phyloP scores from a whole-genome alignment of 2,329 filamentous ascomycete species.

The Neoscytalidium dimidiatum region DNA sequence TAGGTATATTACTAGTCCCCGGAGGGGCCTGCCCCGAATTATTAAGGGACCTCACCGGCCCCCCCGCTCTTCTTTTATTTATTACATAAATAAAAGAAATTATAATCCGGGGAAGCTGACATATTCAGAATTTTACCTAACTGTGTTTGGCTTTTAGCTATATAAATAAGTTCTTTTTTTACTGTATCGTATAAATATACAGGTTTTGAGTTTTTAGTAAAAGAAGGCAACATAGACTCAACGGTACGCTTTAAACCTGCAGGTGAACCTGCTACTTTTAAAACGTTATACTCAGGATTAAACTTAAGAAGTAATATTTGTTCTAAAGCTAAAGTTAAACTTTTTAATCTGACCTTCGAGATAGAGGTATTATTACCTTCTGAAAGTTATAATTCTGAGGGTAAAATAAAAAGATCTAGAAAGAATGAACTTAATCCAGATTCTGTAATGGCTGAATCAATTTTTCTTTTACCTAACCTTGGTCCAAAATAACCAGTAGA shows the following conservation, averaged over 20 bases:
- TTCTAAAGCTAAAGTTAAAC: not conserved
- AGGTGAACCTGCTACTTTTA: not conserved
- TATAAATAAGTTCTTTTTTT: not conserved
- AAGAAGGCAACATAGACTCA: conserved; percentile 25
- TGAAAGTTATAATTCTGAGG: conserved; percentile 25
- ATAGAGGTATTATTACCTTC: conserved; percentile 23
- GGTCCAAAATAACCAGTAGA: not conserved
- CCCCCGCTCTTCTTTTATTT: no score
- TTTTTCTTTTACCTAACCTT: not conserved
- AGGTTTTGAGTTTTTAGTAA: conserved; percentile 21
- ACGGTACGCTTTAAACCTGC: not conserved
- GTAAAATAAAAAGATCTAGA: conserved; percentile 14
- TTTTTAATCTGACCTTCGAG: conserved; percentile 25
- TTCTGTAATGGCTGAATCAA: not conserved
- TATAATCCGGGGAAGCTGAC: no score
- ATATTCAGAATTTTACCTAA: not conserved
- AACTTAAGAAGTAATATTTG: not conserved
- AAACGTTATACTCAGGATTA: no score
- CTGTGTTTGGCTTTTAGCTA: not conserved
- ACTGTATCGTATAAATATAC: not conserved
- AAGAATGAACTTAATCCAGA: not conserved
- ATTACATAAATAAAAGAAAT: no score
- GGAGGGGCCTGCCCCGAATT: no score
- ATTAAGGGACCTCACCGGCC: no score
- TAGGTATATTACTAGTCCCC: not conserved